These are phyloP conservation scores for Ceratocystis albifundus DNA, from an alignment of 2,329 filamentous ascomycete species.

Conservation along the genomic window DNA sequence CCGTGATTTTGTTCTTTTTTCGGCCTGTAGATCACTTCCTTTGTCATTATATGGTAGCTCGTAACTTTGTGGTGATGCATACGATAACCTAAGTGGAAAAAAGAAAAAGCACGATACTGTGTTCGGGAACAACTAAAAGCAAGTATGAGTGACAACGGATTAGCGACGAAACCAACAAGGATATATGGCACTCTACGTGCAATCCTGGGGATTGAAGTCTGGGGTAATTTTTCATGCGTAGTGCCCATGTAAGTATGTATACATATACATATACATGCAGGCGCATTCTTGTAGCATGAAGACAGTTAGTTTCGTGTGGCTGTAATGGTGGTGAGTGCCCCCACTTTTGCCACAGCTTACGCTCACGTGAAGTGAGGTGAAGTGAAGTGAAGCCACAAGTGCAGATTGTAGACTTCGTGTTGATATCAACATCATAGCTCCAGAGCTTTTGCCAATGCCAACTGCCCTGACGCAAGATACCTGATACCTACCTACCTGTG, in stretches of 20 bases:
- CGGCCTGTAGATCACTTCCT: conserved; percentile 2
- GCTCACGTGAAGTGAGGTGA: neutral
- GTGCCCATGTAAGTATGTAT: neutral
- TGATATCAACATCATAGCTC: conserved; percentile 1
- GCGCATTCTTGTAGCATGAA: neutral
- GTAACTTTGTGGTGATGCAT: neutral
- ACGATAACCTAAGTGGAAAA: neutral
- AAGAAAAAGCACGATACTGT: neutral
- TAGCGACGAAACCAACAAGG: conserved; percentile 5
- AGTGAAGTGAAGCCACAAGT: no score
- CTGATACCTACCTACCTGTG: no score
- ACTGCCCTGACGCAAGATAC: neutral
- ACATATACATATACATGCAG: neutral
- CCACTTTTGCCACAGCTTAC: neutral
- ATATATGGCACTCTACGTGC: neutral
- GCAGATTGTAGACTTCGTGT: neutral
- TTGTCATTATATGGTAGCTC: neutral
- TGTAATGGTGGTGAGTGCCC: neutral
- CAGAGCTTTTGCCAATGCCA: neutral
- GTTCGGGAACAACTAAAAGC: neutral
- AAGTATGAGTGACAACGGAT: neutral
- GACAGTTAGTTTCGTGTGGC: neutral
- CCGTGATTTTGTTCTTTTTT: neutral
- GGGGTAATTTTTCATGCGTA: neutral
- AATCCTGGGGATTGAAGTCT: neutral